Conservation (phyloP, 1,284 basidiomycete species). For the Porphyrellus sp. region DNA sequence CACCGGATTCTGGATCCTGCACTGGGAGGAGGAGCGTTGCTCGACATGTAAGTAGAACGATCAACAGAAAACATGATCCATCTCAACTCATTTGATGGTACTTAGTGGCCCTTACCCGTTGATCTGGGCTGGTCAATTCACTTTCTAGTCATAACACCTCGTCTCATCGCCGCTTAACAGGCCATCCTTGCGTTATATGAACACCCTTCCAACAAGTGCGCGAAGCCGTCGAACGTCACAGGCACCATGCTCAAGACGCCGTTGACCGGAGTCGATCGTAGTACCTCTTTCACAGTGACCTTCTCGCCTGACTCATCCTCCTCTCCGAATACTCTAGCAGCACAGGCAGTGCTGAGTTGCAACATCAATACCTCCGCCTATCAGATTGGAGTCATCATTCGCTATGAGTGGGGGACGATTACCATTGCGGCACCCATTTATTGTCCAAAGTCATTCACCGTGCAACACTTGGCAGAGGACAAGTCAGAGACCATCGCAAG, state of each 20-base stretch:
- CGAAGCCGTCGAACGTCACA: slow-evolving; percentile 53
- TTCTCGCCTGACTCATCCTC: slow-evolving; percentile 48
- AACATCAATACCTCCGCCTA: slow-evolving; percentile 51
- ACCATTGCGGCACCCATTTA: slow-evolving; percentile 61
- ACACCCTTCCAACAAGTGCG: slow-evolving; percentile 62
- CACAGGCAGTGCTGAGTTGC: slow-evolving; percentile 67
- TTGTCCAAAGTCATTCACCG: slow-evolving; percentile 58
- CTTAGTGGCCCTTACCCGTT: slow-evolving; percentile 77
- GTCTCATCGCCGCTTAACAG: slow-evolving; percentile 35
- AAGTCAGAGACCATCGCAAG: slow-evolving; percentile 45
- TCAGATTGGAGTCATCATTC: slow-evolving; percentile 55
- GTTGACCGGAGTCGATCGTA: slow-evolving; percentile 76
- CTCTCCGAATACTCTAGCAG: slow-evolving; percentile 42
- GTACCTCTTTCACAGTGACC: slow-evolving; percentile 73
- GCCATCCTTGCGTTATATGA: slow-evolving; percentile 79
- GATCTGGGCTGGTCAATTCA: slow-evolving; percentile 56
- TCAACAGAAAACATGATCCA: background rate
- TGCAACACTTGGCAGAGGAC: slow-evolving; percentile 56
- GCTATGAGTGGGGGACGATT: slow-evolving; percentile 68
- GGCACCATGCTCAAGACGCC: slow-evolving; percentile 71
- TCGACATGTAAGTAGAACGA: slow-evolving; percentile 64
- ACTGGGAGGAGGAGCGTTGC: slow-evolving; percentile 80
- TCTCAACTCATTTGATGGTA: slow-evolving; percentile 6
- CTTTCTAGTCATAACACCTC: background rate
- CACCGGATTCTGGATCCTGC: slow-evolving; percentile 79